Conservation (phyloP, 768 basidiomycete genomes). For the Phylloporus sp. region DNA sequence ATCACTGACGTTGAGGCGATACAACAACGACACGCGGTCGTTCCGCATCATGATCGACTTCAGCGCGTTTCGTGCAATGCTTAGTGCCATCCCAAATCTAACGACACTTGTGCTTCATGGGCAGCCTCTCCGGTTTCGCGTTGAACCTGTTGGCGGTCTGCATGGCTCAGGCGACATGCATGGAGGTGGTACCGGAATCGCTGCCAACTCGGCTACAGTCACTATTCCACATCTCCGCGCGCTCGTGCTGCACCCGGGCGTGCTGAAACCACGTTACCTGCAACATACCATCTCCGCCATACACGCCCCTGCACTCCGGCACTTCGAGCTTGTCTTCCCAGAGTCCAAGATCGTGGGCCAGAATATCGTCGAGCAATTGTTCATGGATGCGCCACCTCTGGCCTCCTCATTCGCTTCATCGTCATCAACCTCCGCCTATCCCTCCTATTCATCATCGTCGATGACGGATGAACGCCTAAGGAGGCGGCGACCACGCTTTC, state of each 20-base stretch:
- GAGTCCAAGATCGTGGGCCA: slow-evolving; percentile 29
- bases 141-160: slow-evolving; percentile 5
- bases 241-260: slow-evolving; percentile 27
- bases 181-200: background rate
- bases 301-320: slow-evolving; percentile 27
- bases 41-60: slow-evolving; percentile 28
- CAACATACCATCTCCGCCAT: slow-evolving; percentile 28
- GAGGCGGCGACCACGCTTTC: slow-evolving; percentile 22
- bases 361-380: slow-evolving; percentile 23
- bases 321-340: slow-evolving; percentile 32
- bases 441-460: slow-evolving; percentile 2
- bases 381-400: slow-evolving; percentile 8
- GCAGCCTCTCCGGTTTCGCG: slow-evolving; percentile 27
- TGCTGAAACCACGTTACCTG: slow-evolving; percentile 31
- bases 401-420: background rate
- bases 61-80: slow-evolving; percentile 23
- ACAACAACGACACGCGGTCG: slow-evolving; percentile 26
- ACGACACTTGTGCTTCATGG: slow-evolving; percentile 26
- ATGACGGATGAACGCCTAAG: background rate
- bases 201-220: slow-evolving; percentile 3
- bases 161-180: slow-evolving; percentile 2
- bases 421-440: slow-evolving; percentile 2
- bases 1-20: slow-evolving; percentile 26
- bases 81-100: slow-evolving; percentile 20
- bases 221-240: slow-evolving; percentile 27